These are phyloP conservation scores for Pseudozyma sp. DNA, from an alignment of 1,284 basidiomycete genomes.

Conservation along the genomic window DNA sequence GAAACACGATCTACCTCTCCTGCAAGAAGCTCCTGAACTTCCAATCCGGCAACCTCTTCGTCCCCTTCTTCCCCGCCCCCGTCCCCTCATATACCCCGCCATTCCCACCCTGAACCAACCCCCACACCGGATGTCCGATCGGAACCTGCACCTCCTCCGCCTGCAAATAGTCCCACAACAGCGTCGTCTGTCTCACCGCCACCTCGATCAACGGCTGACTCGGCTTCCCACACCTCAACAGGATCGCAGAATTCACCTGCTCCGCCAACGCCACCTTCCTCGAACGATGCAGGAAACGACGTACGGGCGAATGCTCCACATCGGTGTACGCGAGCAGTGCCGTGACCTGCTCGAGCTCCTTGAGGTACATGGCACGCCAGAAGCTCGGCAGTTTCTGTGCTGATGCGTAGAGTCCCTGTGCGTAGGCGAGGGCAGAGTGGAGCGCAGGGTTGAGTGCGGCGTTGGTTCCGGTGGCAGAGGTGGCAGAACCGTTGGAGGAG, in stretches of 20 bases:
- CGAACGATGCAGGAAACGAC: constrained; percentile 78
- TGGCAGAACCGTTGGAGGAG: constrained; percentile 51
- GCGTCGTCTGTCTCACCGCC: constrained; percentile 60
- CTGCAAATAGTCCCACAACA: constrained; percentile 48
- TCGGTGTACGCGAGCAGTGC: constrained; percentile 80
- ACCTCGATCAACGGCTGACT: constrained; percentile 63
- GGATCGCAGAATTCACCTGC: constrained; percentile 85
- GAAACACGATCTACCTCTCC: constrained; percentile 23
- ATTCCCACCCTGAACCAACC: constrained; percentile 11
- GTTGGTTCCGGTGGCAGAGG: constrained; percentile 32
- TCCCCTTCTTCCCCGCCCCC: constrained; percentile 29
- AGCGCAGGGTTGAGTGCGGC: constrained; percentile 44
- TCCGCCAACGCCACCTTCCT: constrained; percentile 82
- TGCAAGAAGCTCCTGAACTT: constrained; percentile 40
- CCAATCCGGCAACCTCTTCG: constrained; percentile 36
- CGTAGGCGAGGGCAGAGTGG: constrained; percentile 53
- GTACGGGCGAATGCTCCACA: constrained; percentile 78
- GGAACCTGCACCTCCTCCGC: constrained; percentile 46
- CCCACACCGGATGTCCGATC: constrained; percentile 33
- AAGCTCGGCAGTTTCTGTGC: constrained; percentile 54
- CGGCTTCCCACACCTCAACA: constrained; percentile 68
- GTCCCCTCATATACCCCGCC: constrained; percentile 14
- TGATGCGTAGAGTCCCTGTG: constrained; percentile 54
- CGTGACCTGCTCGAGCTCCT: constrained; percentile 79
- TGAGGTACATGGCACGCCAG: constrained; percentile 72